Evolutionary conservation across 2,329 filamentous ascomycete species (phyloP).

Genomic region (Zymoseptoria pseudotritici): DNA sequence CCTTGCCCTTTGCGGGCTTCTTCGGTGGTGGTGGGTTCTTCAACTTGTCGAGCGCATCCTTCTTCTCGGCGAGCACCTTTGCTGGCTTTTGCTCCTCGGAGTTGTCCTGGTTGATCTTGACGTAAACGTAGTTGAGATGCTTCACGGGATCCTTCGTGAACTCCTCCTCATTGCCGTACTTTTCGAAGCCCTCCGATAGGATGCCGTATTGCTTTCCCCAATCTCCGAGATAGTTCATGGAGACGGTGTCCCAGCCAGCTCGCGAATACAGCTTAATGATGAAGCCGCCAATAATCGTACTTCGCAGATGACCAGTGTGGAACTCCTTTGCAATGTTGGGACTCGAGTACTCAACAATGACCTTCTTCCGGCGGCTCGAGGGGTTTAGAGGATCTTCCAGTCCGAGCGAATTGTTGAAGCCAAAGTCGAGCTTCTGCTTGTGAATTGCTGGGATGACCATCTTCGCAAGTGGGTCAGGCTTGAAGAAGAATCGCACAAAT

Average conservation of each 20-base stretch:
- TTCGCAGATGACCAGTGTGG: slow-evolving; percentile 65
- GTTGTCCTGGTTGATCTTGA: slow-evolving; percentile 61
- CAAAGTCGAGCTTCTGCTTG: slow-evolving; percentile 53
- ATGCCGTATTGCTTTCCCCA: slow-evolving; percentile 72
- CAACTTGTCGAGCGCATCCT: slow-evolving; percentile 35
- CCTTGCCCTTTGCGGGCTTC: slow-evolving; percentile 38
- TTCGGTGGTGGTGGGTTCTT: slow-evolving; percentile 34
- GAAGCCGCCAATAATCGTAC: slow-evolving; percentile 70
- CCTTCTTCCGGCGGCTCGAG: slow-evolving; percentile 54
- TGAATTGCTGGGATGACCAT: slow-evolving; percentile 65
- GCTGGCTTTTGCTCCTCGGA: slow-evolving; percentile 59
- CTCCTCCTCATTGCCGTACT: slow-evolving; percentile 66
- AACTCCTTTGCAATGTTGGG: slow-evolving; percentile 84
- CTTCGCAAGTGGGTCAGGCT: slow-evolving; percentile 56
- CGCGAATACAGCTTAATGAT: slow-evolving; percentile 61
- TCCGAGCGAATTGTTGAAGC: slow-evolving; percentile 53
- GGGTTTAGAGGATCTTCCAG: slow-evolving; percentile 56
- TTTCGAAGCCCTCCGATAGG: slow-evolving; percentile 65
- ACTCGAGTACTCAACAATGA: slow-evolving; percentile 75
- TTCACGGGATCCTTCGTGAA: slow-evolving; percentile 68
- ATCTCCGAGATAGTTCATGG: slow-evolving; percentile 71
- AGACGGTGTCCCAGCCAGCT: slow-evolving; percentile 62
- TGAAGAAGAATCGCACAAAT: slow-evolving; percentile 76
- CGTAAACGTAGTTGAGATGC: slow-evolving; percentile 75
- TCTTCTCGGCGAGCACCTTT: slow-evolving; percentile 41